phyloP scores from a whole-genome alignment of 176 grass and related monocot species.

The Triticum monococcum region DNA sequence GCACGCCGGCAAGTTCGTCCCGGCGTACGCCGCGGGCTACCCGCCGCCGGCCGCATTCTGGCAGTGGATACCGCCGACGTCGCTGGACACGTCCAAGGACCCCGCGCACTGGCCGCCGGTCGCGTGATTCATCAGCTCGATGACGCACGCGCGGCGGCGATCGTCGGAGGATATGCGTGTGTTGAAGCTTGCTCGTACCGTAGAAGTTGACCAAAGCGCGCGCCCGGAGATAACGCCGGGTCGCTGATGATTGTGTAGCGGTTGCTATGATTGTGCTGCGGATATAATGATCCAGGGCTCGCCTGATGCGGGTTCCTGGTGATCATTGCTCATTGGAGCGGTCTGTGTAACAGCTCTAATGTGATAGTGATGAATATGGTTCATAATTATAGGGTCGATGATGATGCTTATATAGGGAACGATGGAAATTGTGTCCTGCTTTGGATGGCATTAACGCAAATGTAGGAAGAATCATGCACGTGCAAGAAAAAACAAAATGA shows the following conservation, averaged over 20 bases:
- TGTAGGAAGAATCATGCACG: background rate
- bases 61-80: constrained; percentile 92
- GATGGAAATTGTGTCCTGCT: background rate
- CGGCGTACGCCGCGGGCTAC: constrained; percentile 56
- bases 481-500: background rate
- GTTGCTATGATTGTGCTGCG: constrained; percentile 27
- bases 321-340: constrained; percentile 15
- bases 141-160: background rate
- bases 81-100: constrained; percentile 94
- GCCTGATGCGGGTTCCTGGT: background rate
- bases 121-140: constrained; percentile 42
- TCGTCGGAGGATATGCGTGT: background rate
- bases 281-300: constrained; percentile 28
- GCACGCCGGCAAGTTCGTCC: constrained; percentile 50
- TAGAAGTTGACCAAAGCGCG: constrained; percentile 27
- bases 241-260: constrained; percentile 33
- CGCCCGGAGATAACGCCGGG: constrained; percentile 20
- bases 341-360: constrained; percentile 30
- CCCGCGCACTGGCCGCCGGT: constrained; percentile 85
- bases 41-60: constrained; percentile 64
- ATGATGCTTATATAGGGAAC: background rate
- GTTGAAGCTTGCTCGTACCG: constrained; percentile 8
- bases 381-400: background rate
- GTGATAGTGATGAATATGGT: background rate
- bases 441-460: background rate